Evolutionary conservation across 2,329 filamentous ascomycete genomes (phyloP), one percentile per base, ranked within the genome.

Genomic region (Cryphonectria nitschkei): DNA sequence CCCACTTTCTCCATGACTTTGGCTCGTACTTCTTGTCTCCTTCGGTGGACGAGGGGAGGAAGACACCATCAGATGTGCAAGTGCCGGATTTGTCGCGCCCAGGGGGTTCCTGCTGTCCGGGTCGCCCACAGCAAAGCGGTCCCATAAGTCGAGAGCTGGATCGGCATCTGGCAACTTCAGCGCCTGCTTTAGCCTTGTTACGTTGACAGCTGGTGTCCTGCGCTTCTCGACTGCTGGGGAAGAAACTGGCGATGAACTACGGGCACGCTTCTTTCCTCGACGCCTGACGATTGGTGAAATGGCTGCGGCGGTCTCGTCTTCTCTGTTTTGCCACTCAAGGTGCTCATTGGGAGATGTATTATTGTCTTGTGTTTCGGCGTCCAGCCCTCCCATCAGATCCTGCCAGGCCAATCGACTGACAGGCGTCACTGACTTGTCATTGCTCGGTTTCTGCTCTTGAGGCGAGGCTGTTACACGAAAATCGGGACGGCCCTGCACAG

Each of bases 121-220:
- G 73, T 85, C 82, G 76, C 84, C 81, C 68, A 89, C 80, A 52
- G 91, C 87, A 77, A 93, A 94, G 67, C 91, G 89, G 75, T 92
- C 92, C 93, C 93, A 95, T 1, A 95, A 81, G 74, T 95, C 92
- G 43, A 91, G 81, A 2, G 91, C 92, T 52, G 93, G 91, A 76
- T 95, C 92, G 43, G 89, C 86, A 74, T 91, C 88, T 16, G 90
- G 90, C 0, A 91, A 92, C 74, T 87, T 90, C 60, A 93, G 80
- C 0, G 88, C 83, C 68, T 86, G 83, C 54, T 87, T 86, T 58
- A 91, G 80, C 73, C 85, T 84, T 76, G 88, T 86, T 54, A 90
- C 81, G 75, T 92, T 88, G 72, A 90, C 82, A 0, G 85, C 76
- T 8, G 84, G 83, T 0, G 82, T 81, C 37, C 78, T 80, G 7